Conservation (phyloP, 352 stramenopile species). For the Aphanomyces stellatus region DNA sequence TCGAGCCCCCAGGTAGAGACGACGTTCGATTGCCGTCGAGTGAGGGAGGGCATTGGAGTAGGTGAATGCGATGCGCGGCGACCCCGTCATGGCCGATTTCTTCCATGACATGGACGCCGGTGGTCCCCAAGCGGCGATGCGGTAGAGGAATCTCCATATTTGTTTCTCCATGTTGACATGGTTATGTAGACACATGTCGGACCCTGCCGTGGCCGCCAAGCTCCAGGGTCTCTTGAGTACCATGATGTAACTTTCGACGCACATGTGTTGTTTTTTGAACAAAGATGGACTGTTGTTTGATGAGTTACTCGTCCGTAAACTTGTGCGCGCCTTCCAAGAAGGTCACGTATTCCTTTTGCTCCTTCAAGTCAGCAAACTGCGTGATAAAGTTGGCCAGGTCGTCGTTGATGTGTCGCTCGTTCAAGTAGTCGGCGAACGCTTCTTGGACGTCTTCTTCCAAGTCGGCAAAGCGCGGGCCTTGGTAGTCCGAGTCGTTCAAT, state of each 20-base stretch:
- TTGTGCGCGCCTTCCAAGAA: conserved; percentile 61
- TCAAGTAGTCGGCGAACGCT: conserved; percentile 69
- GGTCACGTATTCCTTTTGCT: conserved; percentile 75
- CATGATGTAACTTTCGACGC: conserved; percentile 35
- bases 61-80: conserved; percentile 42
- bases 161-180: neutral
- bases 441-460: conserved; percentile 80
- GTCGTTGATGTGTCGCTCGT: conserved; percentile 71
- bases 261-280: too few species aligned
- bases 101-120: conserved; percentile 73
- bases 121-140: conserved; percentile 69
- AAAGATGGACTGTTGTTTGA: too few species aligned
- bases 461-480: conserved; percentile 72
- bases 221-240: conserved; percentile 61
- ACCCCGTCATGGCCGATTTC: conserved; percentile 69
- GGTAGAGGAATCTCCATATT: conserved; percentile 4
- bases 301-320: conserved; percentile 38
- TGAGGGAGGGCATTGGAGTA: neutral
- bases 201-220: conserved; percentile 75
- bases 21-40: neutral
- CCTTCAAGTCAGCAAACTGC: conserved; percentile 75
- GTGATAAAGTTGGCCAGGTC: conserved; percentile 78
- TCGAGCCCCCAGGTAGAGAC: conserved; percentile 60
- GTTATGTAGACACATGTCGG: conserved; percentile 55
- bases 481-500: conserved; percentile 56